Evolutionary conservation across 345 rosid genomes (phyloP), one percentile per base, ranked within the genome.

Genomic region (Schrenkiella parvula): DNA sequence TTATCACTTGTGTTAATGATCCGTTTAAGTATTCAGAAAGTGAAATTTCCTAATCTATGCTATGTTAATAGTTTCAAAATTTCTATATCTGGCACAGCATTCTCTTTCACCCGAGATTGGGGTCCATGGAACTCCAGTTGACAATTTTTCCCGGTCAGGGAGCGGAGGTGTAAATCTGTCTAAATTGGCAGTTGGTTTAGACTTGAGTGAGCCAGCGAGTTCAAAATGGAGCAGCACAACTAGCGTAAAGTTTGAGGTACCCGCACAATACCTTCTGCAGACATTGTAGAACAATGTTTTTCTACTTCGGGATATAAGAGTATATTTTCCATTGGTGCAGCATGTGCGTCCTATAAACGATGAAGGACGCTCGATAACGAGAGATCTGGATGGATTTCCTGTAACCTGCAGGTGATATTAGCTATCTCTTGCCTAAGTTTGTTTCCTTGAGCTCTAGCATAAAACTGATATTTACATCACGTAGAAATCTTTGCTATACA

Each of bases 141-240:
- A 93, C 59, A 91, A 88, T 78, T 93, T 93, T 75, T 93, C 97
- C 25, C 91, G 84, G 62, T 86, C 96, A 18, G 96, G 89, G 71
- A 87, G 90, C 61, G 92, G 95, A 68, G 96, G 95, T 39, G 95
- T 93, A 80, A 93, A 89, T 80, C 74, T 93, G 75, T 93, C 98
- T 43, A 85, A 86, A 71, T 71, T 89, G 29, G 89, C 96, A 5
- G 78, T 83, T 66, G 98, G 97, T 37, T 66, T 93, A 81, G 93
- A 93, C 78, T 79, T 88, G 55, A 89, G 83, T 48, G 98, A 93
- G 81, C 98, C 96, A 19, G 81, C 89, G 22, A 86, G 85, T 80
- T 83, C 92, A 43, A 85, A 79, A 34, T 93, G 98, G 96, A 88
- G 95, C 75, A 90, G 87, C 81, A 91, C 92, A 63, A 89, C 92